Percentiles rank a stretch among this genome's conserved stretches.
Evolutionary conservation across 2,329 filamentous ascomycete genomes (phyloP).

Genomic region (Colletotrichum salicis): DNA sequence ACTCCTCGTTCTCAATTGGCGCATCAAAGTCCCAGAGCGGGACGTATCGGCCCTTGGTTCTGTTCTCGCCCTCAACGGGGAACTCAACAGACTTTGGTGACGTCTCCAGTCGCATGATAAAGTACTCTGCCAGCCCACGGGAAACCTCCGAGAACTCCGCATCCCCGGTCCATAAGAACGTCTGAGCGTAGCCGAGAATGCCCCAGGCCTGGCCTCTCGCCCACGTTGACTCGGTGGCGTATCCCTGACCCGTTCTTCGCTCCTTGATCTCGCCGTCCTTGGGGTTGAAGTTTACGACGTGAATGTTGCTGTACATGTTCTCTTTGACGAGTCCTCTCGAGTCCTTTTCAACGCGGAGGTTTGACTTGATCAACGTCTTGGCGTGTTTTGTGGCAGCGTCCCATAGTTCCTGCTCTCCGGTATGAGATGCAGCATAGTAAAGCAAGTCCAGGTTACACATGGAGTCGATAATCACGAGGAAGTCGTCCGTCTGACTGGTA

Average conservation of each 20-base stretch:
- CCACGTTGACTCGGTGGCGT: constrained; percentile 59
- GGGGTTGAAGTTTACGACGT: constrained; percentile 62
- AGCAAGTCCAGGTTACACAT: constrained; percentile 53
- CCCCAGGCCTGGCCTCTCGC: constrained; percentile 63
- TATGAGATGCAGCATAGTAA: constrained; percentile 48
- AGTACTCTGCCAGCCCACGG: constrained; percentile 59
- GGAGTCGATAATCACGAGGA: constrained; percentile 55
- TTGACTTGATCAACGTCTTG: constrained; percentile 49
- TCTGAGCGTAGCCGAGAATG: constrained; percentile 61
- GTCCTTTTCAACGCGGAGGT: constrained; percentile 50
- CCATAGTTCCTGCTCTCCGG: constrained; percentile 40
- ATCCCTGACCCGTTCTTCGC: constrained; percentile 60
- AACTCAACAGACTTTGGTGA: constrained; percentile 44
- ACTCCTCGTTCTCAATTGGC: constrained; percentile 44
- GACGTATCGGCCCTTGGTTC: constrained; percentile 41
- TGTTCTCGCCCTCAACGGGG: constrained; percentile 35
- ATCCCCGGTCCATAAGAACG: constrained; percentile 59
- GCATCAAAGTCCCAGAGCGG: constrained; percentile 61
- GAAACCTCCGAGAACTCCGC: constrained; percentile 56
- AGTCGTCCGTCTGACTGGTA: constrained; percentile 45
- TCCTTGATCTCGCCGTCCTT: constrained; percentile 53
- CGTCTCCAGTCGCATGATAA: constrained; percentile 52
- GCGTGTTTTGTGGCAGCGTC: constrained; percentile 52
- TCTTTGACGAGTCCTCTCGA: constrained; percentile 13
- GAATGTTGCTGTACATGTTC: constrained; percentile 50